A percentile compares a stretch with the other conserved stretches of the same genome.
Evolutionary conservation across 163 green algal species (phyloP).

Genomic region (Scenedesmus sp.): DNA sequence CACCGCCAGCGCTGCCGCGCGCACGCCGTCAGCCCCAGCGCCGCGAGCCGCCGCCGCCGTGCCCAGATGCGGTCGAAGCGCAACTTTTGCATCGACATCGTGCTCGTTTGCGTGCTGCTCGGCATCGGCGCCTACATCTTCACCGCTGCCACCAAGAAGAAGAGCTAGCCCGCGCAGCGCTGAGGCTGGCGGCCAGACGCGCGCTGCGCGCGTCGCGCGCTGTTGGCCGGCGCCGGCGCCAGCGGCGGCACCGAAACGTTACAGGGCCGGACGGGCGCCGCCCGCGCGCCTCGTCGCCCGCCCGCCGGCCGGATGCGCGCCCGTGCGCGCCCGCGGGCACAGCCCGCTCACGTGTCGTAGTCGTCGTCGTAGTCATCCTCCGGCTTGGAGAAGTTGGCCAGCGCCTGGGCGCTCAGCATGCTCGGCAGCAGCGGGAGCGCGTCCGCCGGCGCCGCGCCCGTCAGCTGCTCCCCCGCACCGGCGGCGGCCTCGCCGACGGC

Average conservation of each 20-base stretch:
- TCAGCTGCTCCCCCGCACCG: background rate
- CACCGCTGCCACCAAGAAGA: conserved; percentile 39
- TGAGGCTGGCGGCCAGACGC: too few species aligned
- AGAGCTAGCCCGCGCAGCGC: too few species aligned
- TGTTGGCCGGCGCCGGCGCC: too few species aligned
- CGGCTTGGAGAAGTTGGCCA: conserved; percentile 4
- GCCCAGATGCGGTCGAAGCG: conserved; percentile 62
- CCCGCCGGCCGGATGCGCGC: too few species aligned
- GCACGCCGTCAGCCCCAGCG: too few species aligned
- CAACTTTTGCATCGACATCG: conserved; percentile 71
- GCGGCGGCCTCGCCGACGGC: background rate
- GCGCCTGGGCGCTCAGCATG: conserved; percentile 2
- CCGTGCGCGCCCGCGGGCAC: too few species aligned
- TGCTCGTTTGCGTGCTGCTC: conserved; percentile 62
- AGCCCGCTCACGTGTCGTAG: conserved; percentile 39
- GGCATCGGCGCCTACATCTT: conserved; percentile 58
- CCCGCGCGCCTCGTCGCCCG: too few species aligned
- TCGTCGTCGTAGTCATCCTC: conserved; percentile 45
- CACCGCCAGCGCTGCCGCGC: background rate
- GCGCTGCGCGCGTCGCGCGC: too few species aligned
- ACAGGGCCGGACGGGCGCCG: too few species aligned
- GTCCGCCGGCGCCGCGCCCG: background rate
- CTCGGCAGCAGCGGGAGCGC: conserved; percentile 4
- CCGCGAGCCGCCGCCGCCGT: too few species aligned
- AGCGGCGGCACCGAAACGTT: too few species aligned